phyloP scores from a whole-genome alignment of 169 alveolate genomes.

The Plasmodium yoelii region DNA sequence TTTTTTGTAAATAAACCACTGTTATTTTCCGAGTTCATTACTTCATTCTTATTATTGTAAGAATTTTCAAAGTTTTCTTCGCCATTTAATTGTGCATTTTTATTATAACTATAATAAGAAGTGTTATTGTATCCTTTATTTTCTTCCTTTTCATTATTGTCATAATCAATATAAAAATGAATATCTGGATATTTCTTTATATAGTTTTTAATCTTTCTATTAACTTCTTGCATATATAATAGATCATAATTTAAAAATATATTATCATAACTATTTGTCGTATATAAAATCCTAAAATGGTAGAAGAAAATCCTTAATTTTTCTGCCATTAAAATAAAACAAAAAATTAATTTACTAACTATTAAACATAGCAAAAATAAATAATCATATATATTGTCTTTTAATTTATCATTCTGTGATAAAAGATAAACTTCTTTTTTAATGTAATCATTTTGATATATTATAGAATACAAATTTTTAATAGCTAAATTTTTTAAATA shows the following conservation, averaged over 20 bases:
- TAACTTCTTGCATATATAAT: slow-evolving; percentile 63
- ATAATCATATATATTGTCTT: slow-evolving; percentile 68
- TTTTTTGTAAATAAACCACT: slow-evolving; percentile 5
- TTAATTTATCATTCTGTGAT: slow-evolving; percentile 24
- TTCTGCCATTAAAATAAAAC: slow-evolving; percentile 71
- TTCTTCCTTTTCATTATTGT: slow-evolving; percentile 40
- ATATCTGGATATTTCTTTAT: slow-evolving; percentile 74
- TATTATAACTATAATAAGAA: background rate
- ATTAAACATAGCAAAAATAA: slow-evolving; percentile 47
- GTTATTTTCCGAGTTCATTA: background rate
- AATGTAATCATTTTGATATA: slow-evolving; percentile 42
- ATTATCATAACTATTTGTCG: slow-evolving; percentile 17
- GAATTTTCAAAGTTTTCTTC: background rate
- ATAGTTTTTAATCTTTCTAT: slow-evolving; percentile 65
- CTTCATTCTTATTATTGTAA: background rate
- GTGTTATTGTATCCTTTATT: background rate
- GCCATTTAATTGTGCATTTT: background rate
- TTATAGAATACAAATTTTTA: slow-evolving; percentile 13
- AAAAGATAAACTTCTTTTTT: slow-evolving; percentile 33
- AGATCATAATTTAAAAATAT: slow-evolving; percentile 72
- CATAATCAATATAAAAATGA: slow-evolving; percentile 67
- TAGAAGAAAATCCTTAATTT: slow-evolving; percentile 62
- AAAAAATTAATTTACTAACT: slow-evolving; percentile 65
- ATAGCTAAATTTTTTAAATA: slow-evolving; percentile 20
- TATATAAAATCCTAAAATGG: slow-evolving; percentile 71